Evolutionary conservation across 1,139 yeast species (phyloP), one percentile per base, ranked within the genome.

Genomic region (Saccharomyces hybrid): DNA sequence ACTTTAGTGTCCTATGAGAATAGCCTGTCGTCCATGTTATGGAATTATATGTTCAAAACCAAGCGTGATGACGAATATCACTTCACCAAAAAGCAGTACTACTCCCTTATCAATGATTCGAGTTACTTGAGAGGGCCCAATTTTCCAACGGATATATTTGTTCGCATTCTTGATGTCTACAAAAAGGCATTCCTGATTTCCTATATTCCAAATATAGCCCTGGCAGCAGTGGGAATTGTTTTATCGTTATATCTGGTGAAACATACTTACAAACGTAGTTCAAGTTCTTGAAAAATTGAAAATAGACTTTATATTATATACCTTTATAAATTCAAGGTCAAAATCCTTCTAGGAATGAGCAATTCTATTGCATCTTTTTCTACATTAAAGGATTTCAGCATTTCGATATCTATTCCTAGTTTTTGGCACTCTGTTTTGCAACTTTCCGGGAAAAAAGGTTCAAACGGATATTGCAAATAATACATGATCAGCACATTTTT

Each of bases 1-100:
- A 69, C 78, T 0, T 62, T 78, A 27, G 70, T 75, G 3, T 58
- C 73, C 0, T 78, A 72, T 59, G 74, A 72, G 51, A 64, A 64
- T 47, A 61, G 64, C 7, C 58, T 75, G 49, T 52, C 64, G 23
- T 52, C 55, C 11, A 67, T 65, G 19, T 54, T 75, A 32, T 64
- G 68, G 61, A 60, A 57, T 7, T 73, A 64, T 55, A 67, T 72
- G 62, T 73, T 73, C 16, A 48, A 59, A 3, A 51, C 47, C 2
- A 47, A 57, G n/a, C 42, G 58, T 42, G 51, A 50, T 8, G n/a
- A 27, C 8, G 49, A 55, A 6, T 60, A 59, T 51, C 25, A 55
- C 3, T 64, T 62, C 48, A 57, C 63, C 3, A 54, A 57, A 50
- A 50, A 59, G 19, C 62, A 63, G 16, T 63, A 70, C 47, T 51